Evolutionary conservation across 192 early-diverging fungal genomes (phyloP).

Genomic region (Dissophora ornata): DNA sequence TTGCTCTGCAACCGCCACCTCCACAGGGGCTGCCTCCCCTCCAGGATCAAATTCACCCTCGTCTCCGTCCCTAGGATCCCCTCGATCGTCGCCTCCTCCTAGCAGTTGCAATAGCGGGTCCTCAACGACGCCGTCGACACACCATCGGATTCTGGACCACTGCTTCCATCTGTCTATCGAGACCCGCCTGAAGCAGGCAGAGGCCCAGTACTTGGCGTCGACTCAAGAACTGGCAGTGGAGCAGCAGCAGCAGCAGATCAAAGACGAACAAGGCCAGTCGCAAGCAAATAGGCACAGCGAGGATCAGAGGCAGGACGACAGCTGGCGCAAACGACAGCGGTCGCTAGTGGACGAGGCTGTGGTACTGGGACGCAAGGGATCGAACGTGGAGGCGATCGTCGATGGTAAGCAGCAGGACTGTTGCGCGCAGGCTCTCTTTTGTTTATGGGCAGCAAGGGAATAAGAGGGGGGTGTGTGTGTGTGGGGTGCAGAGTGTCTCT

Average conservation of each 20-base stretch:
- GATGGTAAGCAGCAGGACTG: slow-evolving; percentile 26
- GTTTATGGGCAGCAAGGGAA: too few relatives aligned
- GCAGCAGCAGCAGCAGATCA: slow-evolving; percentile 8
- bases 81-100: slow-evolving; percentile 37
- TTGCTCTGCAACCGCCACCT: background rate
- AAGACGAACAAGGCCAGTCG: background rate
- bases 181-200: slow-evolving; percentile 63
- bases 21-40: slow-evolving; percentile 8
- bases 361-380: slow-evolving; percentile 41
- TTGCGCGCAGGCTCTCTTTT: too few relatives aligned
- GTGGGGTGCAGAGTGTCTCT: background rate
- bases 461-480: too few relatives aligned
- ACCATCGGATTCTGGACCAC: slow-evolving; percentile 64
- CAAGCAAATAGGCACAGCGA: background rate
- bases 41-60: slow-evolving; percentile 1
- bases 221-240: slow-evolving; percentile 53
- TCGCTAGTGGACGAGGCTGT: slow-evolving; percentile 46
- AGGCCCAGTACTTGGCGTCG: slow-evolving; percentile 53
- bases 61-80: slow-evolving; percentile 25
- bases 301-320: slow-evolving; percentile 21
- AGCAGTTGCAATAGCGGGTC: background rate
- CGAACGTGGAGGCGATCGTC: slow-evolving; percentile 52
- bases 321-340: slow-evolving; percentile 30
- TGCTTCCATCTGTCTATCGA: slow-evolving; percentile 64
- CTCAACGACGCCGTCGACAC: slow-evolving; percentile 51